phyloP scores from a whole-genome alignment of 139 green algal genomes.

The Chlamydomonas sp. region DNA sequence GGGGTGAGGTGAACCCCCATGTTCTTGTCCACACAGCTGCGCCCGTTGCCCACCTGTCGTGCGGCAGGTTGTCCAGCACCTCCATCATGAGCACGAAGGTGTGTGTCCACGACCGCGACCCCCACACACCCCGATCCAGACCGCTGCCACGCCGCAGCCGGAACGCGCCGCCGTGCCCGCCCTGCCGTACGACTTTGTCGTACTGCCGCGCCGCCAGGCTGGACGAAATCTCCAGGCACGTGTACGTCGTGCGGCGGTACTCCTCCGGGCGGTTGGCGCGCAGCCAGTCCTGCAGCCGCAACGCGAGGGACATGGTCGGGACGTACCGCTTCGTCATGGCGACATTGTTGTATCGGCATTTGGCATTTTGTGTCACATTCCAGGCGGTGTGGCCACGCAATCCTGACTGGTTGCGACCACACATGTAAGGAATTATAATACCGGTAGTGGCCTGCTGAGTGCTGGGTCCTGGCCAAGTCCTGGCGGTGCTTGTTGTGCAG shows the following conservation, averaged over 20 bases:
- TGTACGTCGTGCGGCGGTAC: slow-evolving; percentile 75
- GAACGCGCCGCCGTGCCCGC: slow-evolving; percentile 54
- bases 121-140: slow-evolving; percentile 52
- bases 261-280: slow-evolving; percentile 46
- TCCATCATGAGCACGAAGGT: slow-evolving; percentile 80
- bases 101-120: slow-evolving; percentile 35
- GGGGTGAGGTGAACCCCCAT: no score
- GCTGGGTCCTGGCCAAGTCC: no score
- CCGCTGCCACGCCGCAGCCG: slow-evolving; percentile 54
- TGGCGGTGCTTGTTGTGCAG: no score
- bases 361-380: no score
- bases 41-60: slow-evolving; percentile 56
- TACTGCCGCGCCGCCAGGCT: slow-evolving; percentile 69
- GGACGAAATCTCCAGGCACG: slow-evolving; percentile 76
- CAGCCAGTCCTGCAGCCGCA: slow-evolving; percentile 70
- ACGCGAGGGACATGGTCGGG: no score
- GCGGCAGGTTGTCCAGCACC: slow-evolving; percentile 91
- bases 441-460: no score
- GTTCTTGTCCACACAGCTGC: background rate
- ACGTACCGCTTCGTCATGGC: no score
- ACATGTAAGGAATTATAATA: background rate
- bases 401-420: no score
- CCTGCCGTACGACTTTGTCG: slow-evolving; percentile 47
- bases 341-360: no score
- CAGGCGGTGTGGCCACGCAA: no score